Conservation (phyloP, 805 yeast species). For the Maudiozyma turicensis region DNA sequence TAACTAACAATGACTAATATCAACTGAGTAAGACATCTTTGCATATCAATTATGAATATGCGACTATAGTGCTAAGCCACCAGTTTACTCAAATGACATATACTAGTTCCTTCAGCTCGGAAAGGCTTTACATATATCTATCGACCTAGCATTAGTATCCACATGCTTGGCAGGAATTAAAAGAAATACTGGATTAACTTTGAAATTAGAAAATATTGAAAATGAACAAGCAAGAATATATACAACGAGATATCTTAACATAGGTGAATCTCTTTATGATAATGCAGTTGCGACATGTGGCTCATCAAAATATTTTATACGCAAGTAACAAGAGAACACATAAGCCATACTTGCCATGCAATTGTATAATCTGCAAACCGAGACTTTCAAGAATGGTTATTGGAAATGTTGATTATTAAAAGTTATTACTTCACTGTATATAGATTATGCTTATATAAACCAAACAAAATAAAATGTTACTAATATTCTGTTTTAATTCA, state of each 20-base stretch:
- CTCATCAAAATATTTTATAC: conserved; percentile 62
- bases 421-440: too few species aligned
- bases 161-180: conserved; percentile 65
- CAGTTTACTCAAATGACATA: background rate
- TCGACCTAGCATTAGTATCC: conserved; percentile 54
- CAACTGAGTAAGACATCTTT: too few species aligned
- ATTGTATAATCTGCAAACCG: too few species aligned
- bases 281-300: conserved; percentile 59
- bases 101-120: conserved; percentile 32
- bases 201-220: conserved; percentile 40
- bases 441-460: too few species aligned
- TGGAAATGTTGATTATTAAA: too few species aligned
- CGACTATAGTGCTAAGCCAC: too few species aligned
- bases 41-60: too few species aligned
- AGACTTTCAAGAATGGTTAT: too few species aligned
- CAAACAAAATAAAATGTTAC: too few species aligned
- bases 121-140: conserved; percentile 45
- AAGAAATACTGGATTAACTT: conserved; percentile 60
- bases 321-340: conserved; percentile 30
- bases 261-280: conserved; percentile 82
- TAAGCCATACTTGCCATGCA: too few species aligned
- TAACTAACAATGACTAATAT: too few species aligned
- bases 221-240: conserved; percentile 41
- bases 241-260: conserved; percentile 56
- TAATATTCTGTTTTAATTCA: too few species aligned